A percentile compares a stretch with the other conserved stretches of the same genome.
Conservation (phyloP, 2,329 filamentous ascomycete genomes). For the Pseudogymnoascus sp. region DNA sequence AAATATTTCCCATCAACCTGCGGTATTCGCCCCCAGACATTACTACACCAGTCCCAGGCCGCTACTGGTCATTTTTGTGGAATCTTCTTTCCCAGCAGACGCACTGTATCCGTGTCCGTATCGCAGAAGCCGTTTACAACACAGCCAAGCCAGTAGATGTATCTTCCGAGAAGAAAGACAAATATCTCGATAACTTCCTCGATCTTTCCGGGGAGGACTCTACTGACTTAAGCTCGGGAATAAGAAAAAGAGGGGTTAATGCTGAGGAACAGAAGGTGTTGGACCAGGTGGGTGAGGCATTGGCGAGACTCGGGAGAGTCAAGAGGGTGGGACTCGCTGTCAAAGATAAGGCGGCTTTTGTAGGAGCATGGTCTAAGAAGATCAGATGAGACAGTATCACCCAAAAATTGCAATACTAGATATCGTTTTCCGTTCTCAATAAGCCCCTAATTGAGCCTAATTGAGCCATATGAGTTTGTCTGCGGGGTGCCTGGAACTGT, state of each 20-base stretch:
- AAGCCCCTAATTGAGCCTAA: neutral
- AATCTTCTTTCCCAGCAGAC: constrained; percentile 74
- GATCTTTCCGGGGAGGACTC: constrained; percentile 23
- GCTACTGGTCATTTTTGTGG: constrained; percentile 71
- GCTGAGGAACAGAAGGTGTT: constrained; percentile 60
- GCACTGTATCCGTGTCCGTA: constrained; percentile 82
- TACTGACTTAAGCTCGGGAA: constrained; percentile 7
- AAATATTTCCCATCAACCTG: constrained; percentile 84
- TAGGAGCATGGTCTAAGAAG: constrained; percentile 56
- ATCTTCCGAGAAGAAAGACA: constrained; percentile 23
- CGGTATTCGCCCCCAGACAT: constrained; percentile 84
- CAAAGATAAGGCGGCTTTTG: constrained; percentile 73
- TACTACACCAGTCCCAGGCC: constrained; percentile 77
- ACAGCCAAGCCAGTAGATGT: constrained; percentile 29
- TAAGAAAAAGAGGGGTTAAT: constrained; percentile 11
- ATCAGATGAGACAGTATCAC: constrained; percentile 19
- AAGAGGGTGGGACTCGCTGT: constrained; percentile 82
- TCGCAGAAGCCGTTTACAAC: constrained; percentile 66
- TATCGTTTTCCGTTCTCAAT: neutral
- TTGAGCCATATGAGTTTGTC: neutral
- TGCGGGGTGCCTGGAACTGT: neutral
- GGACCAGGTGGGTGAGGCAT: constrained; percentile 71
- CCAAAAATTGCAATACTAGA: neutral
- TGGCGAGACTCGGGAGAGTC: constrained; percentile 79
- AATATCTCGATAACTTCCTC: constrained; percentile 27